Conservation (phyloP, 805 yeast genomes). For the Starmerella bombi region DNA sequence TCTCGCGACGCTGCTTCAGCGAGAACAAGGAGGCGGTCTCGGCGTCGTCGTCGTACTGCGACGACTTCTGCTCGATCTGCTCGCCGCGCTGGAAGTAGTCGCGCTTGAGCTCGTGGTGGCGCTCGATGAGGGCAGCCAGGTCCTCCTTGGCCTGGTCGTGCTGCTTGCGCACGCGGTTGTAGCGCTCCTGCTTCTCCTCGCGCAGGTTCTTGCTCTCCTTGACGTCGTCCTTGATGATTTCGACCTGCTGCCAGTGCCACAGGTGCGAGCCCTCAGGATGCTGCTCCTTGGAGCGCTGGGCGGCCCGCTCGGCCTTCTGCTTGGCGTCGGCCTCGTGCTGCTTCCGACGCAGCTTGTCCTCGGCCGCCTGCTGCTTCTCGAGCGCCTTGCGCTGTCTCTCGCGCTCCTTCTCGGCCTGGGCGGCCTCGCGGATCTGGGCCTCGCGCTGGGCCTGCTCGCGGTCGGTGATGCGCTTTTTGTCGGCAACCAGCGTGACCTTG, state of each 20-base stretch:
- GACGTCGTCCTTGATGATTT: slow-evolving; percentile 19
- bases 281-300: slow-evolving; percentile 13
- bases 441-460: slow-evolving; percentile 32
- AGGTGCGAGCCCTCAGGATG: slow-evolving; percentile 16
- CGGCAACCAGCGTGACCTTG: slow-evolving; percentile 59
- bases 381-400: slow-evolving; percentile 19
- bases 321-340: slow-evolving; percentile 13
- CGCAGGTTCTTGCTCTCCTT: slow-evolving; percentile 19
- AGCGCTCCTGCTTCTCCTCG: slow-evolving; percentile 13
- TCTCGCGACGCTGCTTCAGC: slow-evolving; percentile 42
- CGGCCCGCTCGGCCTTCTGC: slow-evolving; percentile 18
- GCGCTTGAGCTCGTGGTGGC: slow-evolving; percentile 20
- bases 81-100: slow-evolving; percentile 19
- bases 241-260: slow-evolving; percentile 21
- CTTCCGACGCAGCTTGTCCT: slow-evolving; percentile 14
- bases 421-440: slow-evolving; percentile 29
- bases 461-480: slow-evolving; percentile 50
- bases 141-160: slow-evolving; percentile 19
- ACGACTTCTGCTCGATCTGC: slow-evolving; percentile 19
- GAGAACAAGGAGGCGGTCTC: slow-evolving; percentile 25
- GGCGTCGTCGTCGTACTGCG: slow-evolving; percentile 22
- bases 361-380: slow-evolving; percentile 27
- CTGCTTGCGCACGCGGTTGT: slow-evolving; percentile 14
- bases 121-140: slow-evolving; percentile 19
- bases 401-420: slow-evolving; percentile 13